Evolutionary conservation across 2,329 filamentous ascomycete genomes (phyloP), one percentile per base, ranked within the genome.

Genomic region (Fusarium brevicatenulatum): DNA sequence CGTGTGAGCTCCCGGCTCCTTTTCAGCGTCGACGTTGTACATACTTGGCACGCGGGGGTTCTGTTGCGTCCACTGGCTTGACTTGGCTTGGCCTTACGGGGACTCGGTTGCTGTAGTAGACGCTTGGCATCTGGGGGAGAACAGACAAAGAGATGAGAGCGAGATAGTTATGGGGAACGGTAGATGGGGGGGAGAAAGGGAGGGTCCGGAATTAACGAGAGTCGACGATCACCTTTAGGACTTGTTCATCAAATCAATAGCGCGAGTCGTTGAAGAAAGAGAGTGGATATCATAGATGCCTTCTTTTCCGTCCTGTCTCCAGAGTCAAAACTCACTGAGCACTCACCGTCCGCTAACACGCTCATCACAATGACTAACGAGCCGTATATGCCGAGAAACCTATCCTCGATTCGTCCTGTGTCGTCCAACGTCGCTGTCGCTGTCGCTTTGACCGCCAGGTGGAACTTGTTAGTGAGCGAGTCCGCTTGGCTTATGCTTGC

Each of bases 1-100:
- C 40, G 47, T 28, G 32, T 43, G n/a, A 28, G 34, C 36, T 50
- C 53, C 53, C 32, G 13, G 32, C 32, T 34, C 32, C 32, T 30
- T 43, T 64, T 42, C 37, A 70, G 19, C 53, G 34, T 55, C 44
- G 23, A 32, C 28, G 54, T 71, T 53, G 44, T 36, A 25, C 25
- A 25, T 25, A 65, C 65, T 72, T 72, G 70, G 70, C 70, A 63
- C 58, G 70, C 66, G 61, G 70, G 70, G 69, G 52, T 54, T 65
- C 44, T 42, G 39, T 34, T 71, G 30, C 43, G 25, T 42, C 23
- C 21, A 44, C 34, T 28, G 43, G 43, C 43, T 28, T 16, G 34
- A 36, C 34, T 16, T 42, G 54, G 47, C 52, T 66, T 63, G 62
- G 69, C 56, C 36, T 34, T 21, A 56, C 18, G 53, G 39, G 30